Percentiles rank a stretch among this genome's conserved stretches.
Evolutionary conservation across 306 rosid species (phyloP).

Genomic region (Prunus padus): DNA sequence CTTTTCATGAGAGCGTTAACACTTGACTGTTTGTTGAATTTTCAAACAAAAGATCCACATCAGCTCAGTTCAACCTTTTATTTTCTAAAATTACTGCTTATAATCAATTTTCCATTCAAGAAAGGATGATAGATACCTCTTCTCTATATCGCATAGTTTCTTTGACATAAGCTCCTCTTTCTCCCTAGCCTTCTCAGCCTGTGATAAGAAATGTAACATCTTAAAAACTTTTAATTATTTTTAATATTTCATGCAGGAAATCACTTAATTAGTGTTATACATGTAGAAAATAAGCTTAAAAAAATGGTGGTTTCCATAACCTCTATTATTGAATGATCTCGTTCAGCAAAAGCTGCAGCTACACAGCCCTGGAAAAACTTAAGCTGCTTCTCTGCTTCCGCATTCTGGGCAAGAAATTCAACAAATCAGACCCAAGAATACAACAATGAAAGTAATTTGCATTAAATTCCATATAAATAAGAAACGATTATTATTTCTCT

Average conservation of each 20-base stretch:
- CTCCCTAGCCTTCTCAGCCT: conserved; percentile 97
- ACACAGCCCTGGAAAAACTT: conserved; percentile 96
- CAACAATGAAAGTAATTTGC: background rate
- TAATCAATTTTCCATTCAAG: background rate
- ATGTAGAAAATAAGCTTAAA: conserved; percentile 11
- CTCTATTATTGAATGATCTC: conserved; percentile 92
- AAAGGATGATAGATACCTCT: conserved; percentile 45
- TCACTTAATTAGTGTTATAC: background rate
- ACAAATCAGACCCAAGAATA: conserved; percentile 6
- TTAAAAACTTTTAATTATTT: conserved; percentile 28
- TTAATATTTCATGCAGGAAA: conserved; percentile 7
- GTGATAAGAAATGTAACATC: conserved; percentile 28
- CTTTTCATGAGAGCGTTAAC: background rate
- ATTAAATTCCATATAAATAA: background rate
- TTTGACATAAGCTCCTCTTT: conserved; percentile 66
- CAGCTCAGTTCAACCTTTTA: background rate
- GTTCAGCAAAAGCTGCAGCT: conserved; percentile 94
- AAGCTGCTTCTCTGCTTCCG: conserved; percentile 95
- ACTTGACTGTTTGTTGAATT: no score
- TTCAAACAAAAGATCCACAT: background rate
- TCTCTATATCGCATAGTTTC: conserved; percentile 48
- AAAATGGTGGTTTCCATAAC: conserved; percentile 33
- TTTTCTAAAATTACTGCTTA: background rate
- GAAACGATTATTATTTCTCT: background rate
- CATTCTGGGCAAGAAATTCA: conserved; percentile 51